Evolutionary conservation across 768 basidiomycete genomes (phyloP), one percentile per base, ranked within the genome.

Genomic region (Tephrocybe rancida): DNA sequence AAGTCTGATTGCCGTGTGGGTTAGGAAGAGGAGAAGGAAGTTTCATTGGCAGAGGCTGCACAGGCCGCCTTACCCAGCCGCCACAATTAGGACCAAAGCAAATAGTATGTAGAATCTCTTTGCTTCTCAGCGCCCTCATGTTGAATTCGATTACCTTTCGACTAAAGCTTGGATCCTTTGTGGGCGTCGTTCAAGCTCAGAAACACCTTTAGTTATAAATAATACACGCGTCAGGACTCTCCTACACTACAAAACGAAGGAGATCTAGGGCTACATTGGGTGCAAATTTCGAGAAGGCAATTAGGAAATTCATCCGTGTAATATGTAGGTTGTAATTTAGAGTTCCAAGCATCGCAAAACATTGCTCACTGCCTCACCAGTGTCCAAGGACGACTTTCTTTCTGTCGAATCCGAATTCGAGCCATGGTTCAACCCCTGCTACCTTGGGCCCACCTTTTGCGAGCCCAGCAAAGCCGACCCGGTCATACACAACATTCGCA

Each of bases 381-480:
- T 87, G 84, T 1, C 89, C 90, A 14, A 87, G 73, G 2, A 69
- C 56, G 19, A 85, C 79, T 24, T 51, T 46, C 16, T 55, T 50
- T 21, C 67, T 72, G 56, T 83, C 76, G 50, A 88, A 89, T 8
- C 88, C 88, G 45, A 86, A 68, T 52, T 90, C 88, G 5, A 84
- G 57, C 85, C 85, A 90, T 14, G 49, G 57, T 32, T 76, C 72
- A 25, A 72, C 68, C 8, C 76, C 78, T n/a, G 78, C 73, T 1
- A 74, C 72, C 2, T 63, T 56, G 14, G 63, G 57, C 11, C 54
- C 65, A 24, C 58, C 59, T 8, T 60, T 56, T 14, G 56, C 66
- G 14, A 88, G 70, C 5, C 86, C 88, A 16, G 72, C 67, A 56
- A 92, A 92, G 2, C 89, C 90, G 14, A 90, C 81, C 1, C 76